Percentiles rank a stretch among this genome's conserved stretches.
phyloP scores from a whole-genome alignment of 2,329 filamentous ascomycete genomes.

The Fonsecaea erecta region DNA sequence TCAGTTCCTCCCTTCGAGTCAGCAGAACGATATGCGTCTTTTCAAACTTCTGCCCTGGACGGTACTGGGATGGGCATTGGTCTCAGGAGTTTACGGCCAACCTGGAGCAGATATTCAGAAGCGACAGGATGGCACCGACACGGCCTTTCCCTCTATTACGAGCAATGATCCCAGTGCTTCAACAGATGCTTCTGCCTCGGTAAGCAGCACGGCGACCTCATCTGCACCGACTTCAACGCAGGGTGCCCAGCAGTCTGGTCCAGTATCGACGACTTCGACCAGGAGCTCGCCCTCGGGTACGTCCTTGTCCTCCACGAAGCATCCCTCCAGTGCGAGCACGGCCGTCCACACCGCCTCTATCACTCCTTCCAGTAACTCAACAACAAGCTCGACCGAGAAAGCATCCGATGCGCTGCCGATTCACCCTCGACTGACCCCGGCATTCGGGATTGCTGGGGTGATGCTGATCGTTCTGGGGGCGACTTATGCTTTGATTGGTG shows the following conservation, averaged over 20 bases:
- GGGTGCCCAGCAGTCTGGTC: neutral
- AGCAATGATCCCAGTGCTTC: constrained; percentile 14
- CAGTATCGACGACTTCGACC: constrained; percentile 6
- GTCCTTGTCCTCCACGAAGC: constrained; percentile 2
- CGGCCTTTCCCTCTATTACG: constrained; percentile 25
- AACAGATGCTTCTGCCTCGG: constrained; percentile 2
- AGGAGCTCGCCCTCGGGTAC: neutral
- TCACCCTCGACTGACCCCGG: constrained; percentile 75
- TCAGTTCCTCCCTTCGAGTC: neutral
- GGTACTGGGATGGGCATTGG: constrained; percentile 20
- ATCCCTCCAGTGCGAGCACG: constrained; percentile 26
- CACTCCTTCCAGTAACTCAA: constrained; percentile 23
- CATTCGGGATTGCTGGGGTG: constrained; percentile 76
- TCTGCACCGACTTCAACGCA: constrained; percentile 9
- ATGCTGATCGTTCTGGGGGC: constrained; percentile 75
- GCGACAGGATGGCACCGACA: constrained; percentile 23
- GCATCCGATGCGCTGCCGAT: constrained; percentile 63
- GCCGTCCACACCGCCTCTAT: constrained; percentile 26
- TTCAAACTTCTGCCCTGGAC: constrained; percentile 17
- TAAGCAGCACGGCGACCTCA: constrained; percentile 15
- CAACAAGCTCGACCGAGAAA: constrained; percentile 13
- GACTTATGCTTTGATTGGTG: constrained; percentile 74
- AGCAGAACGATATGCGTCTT: constrained; percentile 19
- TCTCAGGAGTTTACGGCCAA: constrained; percentile 1
- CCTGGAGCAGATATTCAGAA: constrained; percentile 13